Conservation (phyloP, 805 yeast species). For the Suhomyces kilbournensis region DNA sequence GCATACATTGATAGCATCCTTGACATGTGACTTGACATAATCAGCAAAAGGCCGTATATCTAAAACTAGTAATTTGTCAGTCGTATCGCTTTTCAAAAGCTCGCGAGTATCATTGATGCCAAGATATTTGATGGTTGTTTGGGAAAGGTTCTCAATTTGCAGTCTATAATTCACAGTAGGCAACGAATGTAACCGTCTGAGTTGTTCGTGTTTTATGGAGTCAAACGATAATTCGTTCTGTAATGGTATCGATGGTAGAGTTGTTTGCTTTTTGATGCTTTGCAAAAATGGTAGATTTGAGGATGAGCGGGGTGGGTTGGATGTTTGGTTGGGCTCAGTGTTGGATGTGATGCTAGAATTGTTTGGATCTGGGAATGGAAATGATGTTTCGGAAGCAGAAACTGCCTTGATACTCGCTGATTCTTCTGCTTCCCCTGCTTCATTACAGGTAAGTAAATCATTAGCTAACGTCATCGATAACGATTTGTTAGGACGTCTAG, state of each 20-base stretch:
- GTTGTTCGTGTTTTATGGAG: conserved; percentile 20
- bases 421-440: conserved; percentile 7
- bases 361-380: conserved; percentile 9
- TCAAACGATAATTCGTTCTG: conserved; percentile 14
- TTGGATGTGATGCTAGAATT: not conserved
- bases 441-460: not conserved
- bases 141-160: conserved; percentile 22
- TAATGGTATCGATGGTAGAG: conserved; percentile 19
- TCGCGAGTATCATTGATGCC: conserved; percentile 13
- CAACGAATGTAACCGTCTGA: conserved; percentile 19
- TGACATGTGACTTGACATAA: conserved; percentile 56
- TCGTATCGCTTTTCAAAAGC: conserved; percentile 9
- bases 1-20: conserved; percentile 69
- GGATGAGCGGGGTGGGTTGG: not conserved
- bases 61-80: conserved; percentile 40
- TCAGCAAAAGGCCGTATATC: conserved; percentile 85
- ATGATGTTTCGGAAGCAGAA: conserved; percentile 21
- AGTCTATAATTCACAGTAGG: conserved; percentile 19
- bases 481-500: conserved; percentile 11
- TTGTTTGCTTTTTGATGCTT: conserved; percentile 15
- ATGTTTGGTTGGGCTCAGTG: not conserved
- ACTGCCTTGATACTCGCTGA: conserved; percentile 7
- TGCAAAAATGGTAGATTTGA: conserved; percentile 1
- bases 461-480: conserved; percentile 6
- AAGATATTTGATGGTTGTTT: conserved; percentile 15